Percentiles rank a stretch among this genome's conserved stretches.
Evolutionary conservation across 73 alveolate genomes (phyloP).

Genomic region (Tetrahymena borealis): DNA sequence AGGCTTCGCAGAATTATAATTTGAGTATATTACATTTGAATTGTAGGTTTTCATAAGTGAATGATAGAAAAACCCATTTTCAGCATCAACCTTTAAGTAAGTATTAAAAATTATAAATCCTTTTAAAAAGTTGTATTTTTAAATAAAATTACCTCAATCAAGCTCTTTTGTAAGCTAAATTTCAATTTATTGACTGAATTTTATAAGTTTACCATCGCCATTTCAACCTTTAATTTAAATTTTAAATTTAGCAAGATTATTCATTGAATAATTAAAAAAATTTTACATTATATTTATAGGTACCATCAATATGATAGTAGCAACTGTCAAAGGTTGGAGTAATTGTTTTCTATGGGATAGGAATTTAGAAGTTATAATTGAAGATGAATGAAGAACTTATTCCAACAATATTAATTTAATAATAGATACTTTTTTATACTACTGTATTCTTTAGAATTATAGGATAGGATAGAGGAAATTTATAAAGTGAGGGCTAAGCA

Average conservation of each 20-base stretch:
- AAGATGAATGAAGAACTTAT: background rate
- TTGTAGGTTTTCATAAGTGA: background rate
- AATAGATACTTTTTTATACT: background rate
- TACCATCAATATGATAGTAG: background rate
- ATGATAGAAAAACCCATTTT: background rate
- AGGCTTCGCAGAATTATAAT: background rate
- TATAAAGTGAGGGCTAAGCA: background rate
- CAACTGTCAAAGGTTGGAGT: background rate
- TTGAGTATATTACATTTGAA: background rate
- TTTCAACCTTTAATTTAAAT: background rate
- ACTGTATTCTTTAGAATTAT: background rate
- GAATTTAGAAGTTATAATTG: background rate
- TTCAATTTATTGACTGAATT: background rate
- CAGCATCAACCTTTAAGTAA: background rate
- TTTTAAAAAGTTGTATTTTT: background rate
- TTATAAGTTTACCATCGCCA: background rate
- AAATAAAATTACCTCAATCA: background rate
- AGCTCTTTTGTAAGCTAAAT: background rate
- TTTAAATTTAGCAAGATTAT: background rate
- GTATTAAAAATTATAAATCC: background rate
- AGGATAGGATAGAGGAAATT: background rate
- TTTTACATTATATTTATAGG: background rate
- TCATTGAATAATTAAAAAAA: background rate
- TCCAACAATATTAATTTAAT: background rate
- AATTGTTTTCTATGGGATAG: background rate